phyloP scores from a whole-genome alignment of 2,329 filamentous ascomycete species.

The Colletotrichum acutatum region DNA sequence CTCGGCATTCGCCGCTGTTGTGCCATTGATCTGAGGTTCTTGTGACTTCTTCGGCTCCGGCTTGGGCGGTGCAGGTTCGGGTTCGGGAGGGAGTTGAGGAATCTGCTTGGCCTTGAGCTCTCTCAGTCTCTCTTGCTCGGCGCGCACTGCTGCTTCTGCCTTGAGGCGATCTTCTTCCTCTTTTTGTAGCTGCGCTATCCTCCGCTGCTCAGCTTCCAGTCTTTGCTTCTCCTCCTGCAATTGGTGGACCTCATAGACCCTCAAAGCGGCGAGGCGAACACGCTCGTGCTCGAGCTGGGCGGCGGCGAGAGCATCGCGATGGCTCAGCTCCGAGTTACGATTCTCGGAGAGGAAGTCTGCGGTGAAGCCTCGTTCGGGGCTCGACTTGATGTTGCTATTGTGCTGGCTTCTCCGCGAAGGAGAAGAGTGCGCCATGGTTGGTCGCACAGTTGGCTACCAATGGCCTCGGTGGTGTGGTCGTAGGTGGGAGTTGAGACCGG shows the following conservation, averaged over 20 bases:
- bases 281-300: conserved; percentile 75
- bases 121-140: conserved; percentile 59
- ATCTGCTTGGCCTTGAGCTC: conserved; percentile 58
- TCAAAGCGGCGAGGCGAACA: conserved; percentile 64
- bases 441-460: conserved; percentile 18
- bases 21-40: conserved; percentile 38
- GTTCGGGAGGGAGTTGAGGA: conserved; percentile 54
- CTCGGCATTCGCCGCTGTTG: conserved; percentile 24
- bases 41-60: conserved; percentile 39
- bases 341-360: conserved; percentile 71
- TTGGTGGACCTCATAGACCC: conserved; percentile 59
- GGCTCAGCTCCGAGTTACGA: conserved; percentile 70
- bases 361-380: conserved; percentile 59
- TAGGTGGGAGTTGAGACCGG: conserved; percentile 16
- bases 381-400: conserved; percentile 50
- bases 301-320: conserved; percentile 73
- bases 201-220: conserved; percentile 54
- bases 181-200: conserved; percentile 56
- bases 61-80: conserved; percentile 43
- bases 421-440: conserved; percentile 56
- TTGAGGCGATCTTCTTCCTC: conserved; percentile 58
- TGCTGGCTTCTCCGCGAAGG: conserved; percentile 47
- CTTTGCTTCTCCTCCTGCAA: conserved; percentile 56
- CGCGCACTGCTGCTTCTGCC: conserved; percentile 56
- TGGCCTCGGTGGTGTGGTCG: not conserved